These are phyloP conservation scores for Hortiboletus rubellus DNA, from an alignment of 1,284 basidiomycete species.

Conservation along the genomic window DNA sequence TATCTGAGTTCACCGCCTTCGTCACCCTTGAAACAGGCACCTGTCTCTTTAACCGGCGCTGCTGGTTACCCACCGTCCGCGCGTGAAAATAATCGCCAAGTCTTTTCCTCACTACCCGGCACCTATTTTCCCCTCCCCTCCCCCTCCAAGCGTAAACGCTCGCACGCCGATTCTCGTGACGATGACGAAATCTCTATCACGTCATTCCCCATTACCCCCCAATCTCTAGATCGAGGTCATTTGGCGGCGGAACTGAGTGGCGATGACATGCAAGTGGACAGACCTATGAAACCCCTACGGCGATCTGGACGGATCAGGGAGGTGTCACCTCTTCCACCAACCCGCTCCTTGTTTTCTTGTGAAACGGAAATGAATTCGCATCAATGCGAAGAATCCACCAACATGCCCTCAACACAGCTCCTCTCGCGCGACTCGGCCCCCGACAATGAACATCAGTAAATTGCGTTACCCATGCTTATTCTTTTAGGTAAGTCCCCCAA, in stretches of 20 bases:
- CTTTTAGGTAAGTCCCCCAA: constrained; percentile 32
- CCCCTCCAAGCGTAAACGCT: constrained; percentile 37
- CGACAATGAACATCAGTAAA: constrained; percentile 31
- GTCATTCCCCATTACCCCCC: constrained; percentile 9
- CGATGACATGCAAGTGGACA: constrained; percentile 36
- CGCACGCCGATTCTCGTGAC: constrained; percentile 27
- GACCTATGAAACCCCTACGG: constrained; percentile 39
- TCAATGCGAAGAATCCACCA: constrained; percentile 24
- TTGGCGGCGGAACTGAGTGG: constrained; percentile 26
- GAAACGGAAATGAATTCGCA: constrained; percentile 38
- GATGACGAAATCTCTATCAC: constrained; percentile 22
- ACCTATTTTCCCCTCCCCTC: constrained; percentile 34
- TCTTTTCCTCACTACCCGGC: constrained; percentile 30
- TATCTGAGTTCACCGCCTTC: constrained; percentile 33
- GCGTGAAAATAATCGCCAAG: constrained; percentile 35
- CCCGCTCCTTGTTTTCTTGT: constrained; percentile 25
- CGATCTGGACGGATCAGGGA: constrained; percentile 34
- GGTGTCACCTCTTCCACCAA: constrained; percentile 26
- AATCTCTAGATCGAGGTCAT: constrained; percentile 26
- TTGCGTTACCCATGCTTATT: constrained; percentile 15
- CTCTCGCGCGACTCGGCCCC: constrained; percentile 16
- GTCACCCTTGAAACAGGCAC: constrained; percentile 34
- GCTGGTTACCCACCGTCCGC: constrained; percentile 25
- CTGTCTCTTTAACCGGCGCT: constrained; percentile 21
- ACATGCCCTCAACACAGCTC: constrained; percentile 22